Evolutionary conservation across 169 alveolate species (phyloP), one percentile per base, ranked within the genome.

Genomic region (Cryptosporidium xiaoi): DNA sequence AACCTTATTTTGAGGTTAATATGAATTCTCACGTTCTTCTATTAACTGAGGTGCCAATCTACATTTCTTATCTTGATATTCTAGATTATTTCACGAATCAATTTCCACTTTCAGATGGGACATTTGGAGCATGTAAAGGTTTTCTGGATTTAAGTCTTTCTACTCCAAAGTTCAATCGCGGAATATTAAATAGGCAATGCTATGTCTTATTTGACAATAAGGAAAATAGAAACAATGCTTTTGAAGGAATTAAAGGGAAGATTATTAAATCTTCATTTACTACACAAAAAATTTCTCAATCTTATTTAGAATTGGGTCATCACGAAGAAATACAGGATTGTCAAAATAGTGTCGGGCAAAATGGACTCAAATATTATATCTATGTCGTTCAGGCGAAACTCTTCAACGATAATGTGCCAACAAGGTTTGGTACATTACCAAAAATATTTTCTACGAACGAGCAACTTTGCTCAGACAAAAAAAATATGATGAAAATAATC

Each of bases 81-180:
- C 24, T 40, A 18, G 64, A 77, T 50, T 77, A 58, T 33, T 36
- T 77, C 33, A 60, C 36, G 13, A 60, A 62, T 12, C 64, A 77
- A 16, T 77, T 77, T 60, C 87, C 87, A 24, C 51, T 44, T 55
- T 3, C 34, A 27, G 87, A 62, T 5, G 87, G 77, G 6, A 62
- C 77, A 7, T 24, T 13, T 46, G 87, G 87, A 1, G 64, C 29
- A 56, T 77, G 87, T 29, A 18, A 27, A 5, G 87, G 87, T 15
- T 62, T 60, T 53, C 48, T 77, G 1, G 87, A 77, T 60, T 40
- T 62, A 24, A 34, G 51, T 77, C 77, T 77, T 27, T 44, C 87
- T 36, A 51, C 87, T 40, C 87, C 87, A 18, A 56, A 44, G 27
- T 77, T 60, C 36, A 60, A 34, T n/a, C 87, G 87, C 36, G 87